These are phyloP conservation scores for Malus hybrid DNA, from an alignment of 331 rosid species.

Conservation along the genomic window DNA sequence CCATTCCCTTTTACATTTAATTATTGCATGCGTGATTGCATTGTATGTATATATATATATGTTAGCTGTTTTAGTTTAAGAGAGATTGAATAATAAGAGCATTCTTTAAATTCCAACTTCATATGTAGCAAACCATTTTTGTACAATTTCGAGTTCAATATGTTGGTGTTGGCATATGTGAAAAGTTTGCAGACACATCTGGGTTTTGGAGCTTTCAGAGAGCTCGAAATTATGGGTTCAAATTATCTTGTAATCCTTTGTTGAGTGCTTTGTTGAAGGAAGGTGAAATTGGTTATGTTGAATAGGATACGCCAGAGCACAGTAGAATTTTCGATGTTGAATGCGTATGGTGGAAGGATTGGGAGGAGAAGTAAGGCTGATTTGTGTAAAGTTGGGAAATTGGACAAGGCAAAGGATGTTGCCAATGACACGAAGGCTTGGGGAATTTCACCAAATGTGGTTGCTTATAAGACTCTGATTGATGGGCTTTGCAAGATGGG, in stretches of 20 bases:
- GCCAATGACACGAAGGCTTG: slow-evolving; percentile 12
- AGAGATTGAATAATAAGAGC: no score
- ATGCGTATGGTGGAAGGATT: slow-evolving; percentile 27
- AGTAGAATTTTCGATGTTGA: no score
- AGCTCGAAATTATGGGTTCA: slow-evolving; percentile 33
- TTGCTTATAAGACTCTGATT: slow-evolving; percentile 30
- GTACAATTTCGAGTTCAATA: slow-evolving; percentile 19
- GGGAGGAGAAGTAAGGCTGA: slow-evolving; percentile 28
- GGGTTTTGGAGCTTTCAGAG: slow-evolving; percentile 33
- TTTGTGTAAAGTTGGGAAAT: slow-evolving; percentile 13
- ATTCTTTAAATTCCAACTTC: no score
- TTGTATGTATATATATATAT: no score
- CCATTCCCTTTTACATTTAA: no score
- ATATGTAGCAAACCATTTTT: not conserved
- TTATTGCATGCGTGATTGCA: no score
- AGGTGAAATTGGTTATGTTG: slow-evolving; percentile 20
- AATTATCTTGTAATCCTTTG: slow-evolving; percentile 31
- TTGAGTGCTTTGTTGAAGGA: slow-evolving; percentile 29
- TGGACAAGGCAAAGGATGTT: slow-evolving; percentile 19
- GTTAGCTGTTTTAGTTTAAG: no score
- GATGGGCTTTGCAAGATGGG: slow-evolving; percentile 32
- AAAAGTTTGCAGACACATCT: slow-evolving; percentile 10
- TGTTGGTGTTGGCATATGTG: slow-evolving; percentile 34
- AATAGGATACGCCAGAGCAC: not conserved
- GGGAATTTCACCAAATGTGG: slow-evolving; percentile 27